Conservation (phyloP, 2,329 filamentous ascomycete species). For the Erysiphe neolycopersici region DNA sequence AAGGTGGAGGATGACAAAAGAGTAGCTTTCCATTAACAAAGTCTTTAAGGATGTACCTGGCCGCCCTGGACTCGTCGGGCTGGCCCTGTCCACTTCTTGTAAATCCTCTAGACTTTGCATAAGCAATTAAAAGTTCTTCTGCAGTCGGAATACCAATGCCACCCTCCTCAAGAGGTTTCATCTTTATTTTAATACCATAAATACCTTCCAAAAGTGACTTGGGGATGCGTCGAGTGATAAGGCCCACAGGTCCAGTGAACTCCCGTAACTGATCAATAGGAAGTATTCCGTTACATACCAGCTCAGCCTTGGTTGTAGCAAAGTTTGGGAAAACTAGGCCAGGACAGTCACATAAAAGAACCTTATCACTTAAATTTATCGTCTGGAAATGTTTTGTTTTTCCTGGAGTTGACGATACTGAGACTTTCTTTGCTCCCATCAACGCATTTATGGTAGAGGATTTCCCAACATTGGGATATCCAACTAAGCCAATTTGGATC, state of each 20-base stretch:
- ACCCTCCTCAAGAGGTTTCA: slow-evolving; percentile 63
- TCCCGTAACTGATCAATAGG: slow-evolving; percentile 93
- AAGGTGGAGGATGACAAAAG: slow-evolving; percentile 68
- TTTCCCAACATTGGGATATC: slow-evolving; percentile 97
- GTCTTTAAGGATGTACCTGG: slow-evolving; percentile 76
- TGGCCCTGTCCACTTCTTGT: slow-evolving; percentile 70
- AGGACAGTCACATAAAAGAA: slow-evolving; percentile 89
- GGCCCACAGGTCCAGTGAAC: slow-evolving; percentile 59
- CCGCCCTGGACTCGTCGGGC: slow-evolving; percentile 79
- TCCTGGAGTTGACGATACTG: slow-evolving; percentile 84
- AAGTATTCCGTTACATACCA: slow-evolving; percentile 82
- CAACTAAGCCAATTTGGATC: slow-evolving; percentile 75
- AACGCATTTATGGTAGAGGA: slow-evolving; percentile 97
- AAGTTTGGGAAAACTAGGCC: slow-evolving; percentile 98
- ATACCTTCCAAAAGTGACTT: slow-evolving; percentile 71
- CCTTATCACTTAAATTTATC: slow-evolving; percentile 69
- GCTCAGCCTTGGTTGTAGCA: slow-evolving; percentile 80
- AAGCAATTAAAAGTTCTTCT: slow-evolving; percentile 61
- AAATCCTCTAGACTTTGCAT: slow-evolving; percentile 74
- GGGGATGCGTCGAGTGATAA: slow-evolving; percentile 68
- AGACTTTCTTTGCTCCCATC: slow-evolving; percentile 96
- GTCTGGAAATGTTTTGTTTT: slow-evolving; percentile 99
- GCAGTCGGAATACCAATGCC: slow-evolving; percentile 69
- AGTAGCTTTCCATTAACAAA: slow-evolving; percentile 92
- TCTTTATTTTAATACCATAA: slow-evolving; percentile 76